These are phyloP conservation scores for Russula earlei DNA, from an alignment of 768 basidiomycete species.

Conservation along the genomic window DNA sequence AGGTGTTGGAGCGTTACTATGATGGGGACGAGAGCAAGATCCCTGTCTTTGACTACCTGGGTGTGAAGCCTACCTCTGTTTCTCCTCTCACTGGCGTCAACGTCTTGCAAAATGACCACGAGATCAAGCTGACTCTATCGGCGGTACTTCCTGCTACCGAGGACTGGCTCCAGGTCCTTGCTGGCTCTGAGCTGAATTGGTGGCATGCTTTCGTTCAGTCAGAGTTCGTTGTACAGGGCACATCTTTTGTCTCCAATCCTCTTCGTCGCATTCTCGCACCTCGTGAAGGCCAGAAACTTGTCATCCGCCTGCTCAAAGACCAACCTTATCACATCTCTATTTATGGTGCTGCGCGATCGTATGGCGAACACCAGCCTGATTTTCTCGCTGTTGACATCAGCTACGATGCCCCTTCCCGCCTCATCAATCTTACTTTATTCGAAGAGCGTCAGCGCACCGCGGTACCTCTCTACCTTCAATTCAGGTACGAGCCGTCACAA, in stretches of 20 bases:
- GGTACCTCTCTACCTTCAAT: constrained; percentile 74
- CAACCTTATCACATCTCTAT: constrained; percentile 50
- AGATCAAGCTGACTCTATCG: constrained; percentile 44
- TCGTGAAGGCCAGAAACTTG: constrained; percentile 67
- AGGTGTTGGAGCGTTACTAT: constrained; percentile 72
- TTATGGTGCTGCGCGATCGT: constrained; percentile 74
- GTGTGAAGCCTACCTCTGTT: constrained; percentile 34
- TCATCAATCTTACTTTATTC: constrained; percentile 64
- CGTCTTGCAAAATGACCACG: constrained; percentile 33
- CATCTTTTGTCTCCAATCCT: constrained; percentile 80
- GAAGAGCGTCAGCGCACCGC: constrained; percentile 74
- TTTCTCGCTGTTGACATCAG: constrained; percentile 81
- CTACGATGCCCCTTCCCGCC: constrained; percentile 41
- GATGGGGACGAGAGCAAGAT: constrained; percentile 62
- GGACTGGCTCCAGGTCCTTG: constrained; percentile 78
- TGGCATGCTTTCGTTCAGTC: constrained; percentile 76
- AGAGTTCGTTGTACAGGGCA: constrained; percentile 78
- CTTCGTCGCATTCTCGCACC: constrained; percentile 80
- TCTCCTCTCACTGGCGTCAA: constrained; percentile 37
- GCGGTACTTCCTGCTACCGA: constrained; percentile 45
- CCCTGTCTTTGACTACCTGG: constrained; percentile 81
- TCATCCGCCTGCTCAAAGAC: constrained; percentile 40
- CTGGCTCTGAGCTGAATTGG: constrained; percentile 79
- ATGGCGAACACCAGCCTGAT: constrained; percentile 54
- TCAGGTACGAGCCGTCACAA: constrained; percentile 78